Evolutionary conservation across 2,329 filamentous ascomycete species (phyloP).

Genomic region (Helotiales sp.): DNA sequence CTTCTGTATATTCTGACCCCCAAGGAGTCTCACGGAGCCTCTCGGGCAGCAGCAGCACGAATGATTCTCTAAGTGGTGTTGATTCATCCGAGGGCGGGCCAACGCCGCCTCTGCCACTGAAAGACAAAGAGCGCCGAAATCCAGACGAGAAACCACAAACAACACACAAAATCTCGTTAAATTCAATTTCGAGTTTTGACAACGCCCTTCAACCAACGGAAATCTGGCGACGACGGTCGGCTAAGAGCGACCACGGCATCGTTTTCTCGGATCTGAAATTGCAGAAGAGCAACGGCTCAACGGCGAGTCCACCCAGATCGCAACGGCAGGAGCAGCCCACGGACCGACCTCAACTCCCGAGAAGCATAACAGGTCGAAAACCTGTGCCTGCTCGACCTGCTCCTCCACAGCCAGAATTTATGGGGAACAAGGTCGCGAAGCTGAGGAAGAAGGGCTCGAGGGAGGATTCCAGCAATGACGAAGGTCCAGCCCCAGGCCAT

Average conservation of each 20-base stretch:
- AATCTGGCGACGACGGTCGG: constrained; percentile 41
- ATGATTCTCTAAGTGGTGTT: constrained; percentile 36
- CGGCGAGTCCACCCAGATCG: constrained; percentile 35
- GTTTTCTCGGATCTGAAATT: constrained; percentile 40
- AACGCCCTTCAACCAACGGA: constrained; percentile 35
- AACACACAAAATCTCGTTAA: constrained; percentile 28
- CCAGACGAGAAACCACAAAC: constrained; percentile 10
- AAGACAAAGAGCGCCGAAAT: constrained; percentile 28
- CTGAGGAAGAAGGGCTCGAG: constrained; percentile 38
- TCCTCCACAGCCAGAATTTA: constrained; percentile 39
- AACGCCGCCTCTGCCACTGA: constrained; percentile 35
- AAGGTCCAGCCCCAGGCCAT: constrained; percentile 26
- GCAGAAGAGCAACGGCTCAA: constrained; percentile 42
- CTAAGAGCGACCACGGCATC: constrained; percentile 37
- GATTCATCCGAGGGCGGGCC: constrained; percentile 34
- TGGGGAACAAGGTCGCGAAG: constrained; percentile 41
- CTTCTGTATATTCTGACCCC: constrained; percentile 38
- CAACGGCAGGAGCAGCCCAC: constrained; percentile 29
- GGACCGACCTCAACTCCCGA: constrained; percentile 30
- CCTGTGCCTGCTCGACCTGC: constrained; percentile 38
- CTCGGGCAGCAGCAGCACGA: constrained; percentile 34
- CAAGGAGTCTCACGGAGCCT: constrained; percentile 30
- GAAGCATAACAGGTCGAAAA: constrained; percentile 32
- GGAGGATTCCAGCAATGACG: constrained; percentile 24
- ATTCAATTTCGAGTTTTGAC: constrained; percentile 30